Evolutionary conservation across 2,329 filamentous ascomycete species (phyloP).

Genomic region (Penicillium sp.): DNA sequence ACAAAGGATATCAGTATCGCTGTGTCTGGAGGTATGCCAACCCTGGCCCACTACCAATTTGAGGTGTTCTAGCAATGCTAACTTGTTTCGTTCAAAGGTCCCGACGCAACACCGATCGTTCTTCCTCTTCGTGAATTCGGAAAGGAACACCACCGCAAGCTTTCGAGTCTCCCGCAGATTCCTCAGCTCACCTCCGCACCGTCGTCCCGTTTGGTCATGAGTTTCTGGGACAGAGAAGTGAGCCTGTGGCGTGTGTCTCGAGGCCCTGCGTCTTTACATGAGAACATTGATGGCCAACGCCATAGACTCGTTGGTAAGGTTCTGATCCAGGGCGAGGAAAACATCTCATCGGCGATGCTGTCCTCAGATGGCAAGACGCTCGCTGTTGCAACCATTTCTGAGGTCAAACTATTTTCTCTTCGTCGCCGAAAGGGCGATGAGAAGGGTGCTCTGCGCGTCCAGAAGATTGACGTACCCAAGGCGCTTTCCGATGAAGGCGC

Average conservation of each 20-base stretch:
- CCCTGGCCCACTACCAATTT: not conserved
- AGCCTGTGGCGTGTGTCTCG: conserved; percentile 70
- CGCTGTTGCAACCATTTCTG: conserved; percentile 70
- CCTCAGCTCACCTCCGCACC: conserved; percentile 72
- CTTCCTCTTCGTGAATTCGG: conserved; percentile 75
- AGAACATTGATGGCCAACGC: conserved; percentile 41
- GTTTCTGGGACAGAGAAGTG: conserved; percentile 90
- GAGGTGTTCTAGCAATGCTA: conserved; percentile 27
- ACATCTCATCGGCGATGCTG: conserved; percentile 73
- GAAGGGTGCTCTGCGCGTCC: conserved; percentile 65
- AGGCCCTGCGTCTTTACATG: conserved; percentile 48
- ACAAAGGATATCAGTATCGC: conserved; percentile 78
- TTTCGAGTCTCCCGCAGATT: conserved; percentile 81
- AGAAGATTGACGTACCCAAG: conserved; percentile 65
- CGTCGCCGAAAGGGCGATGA: conserved; percentile 52
- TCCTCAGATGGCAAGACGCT: conserved; percentile 71
- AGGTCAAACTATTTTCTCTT: conserved; percentile 76
- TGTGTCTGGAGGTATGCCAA: conserved; percentile 76
- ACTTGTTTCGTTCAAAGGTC: conserved; percentile 55
- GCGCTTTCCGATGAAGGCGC: conserved; percentile 63
- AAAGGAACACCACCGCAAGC: conserved; percentile 74
- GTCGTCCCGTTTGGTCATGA: conserved; percentile 72
- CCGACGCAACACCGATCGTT: conserved; percentile 80
- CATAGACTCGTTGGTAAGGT: conserved; percentile 65
- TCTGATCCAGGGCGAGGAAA: conserved; percentile 69